A percentile compares a stretch with the other conserved stretches of the same genome.
Conservation (phyloP, 805 yeast genomes). For the Candida odintsovae region DNA sequence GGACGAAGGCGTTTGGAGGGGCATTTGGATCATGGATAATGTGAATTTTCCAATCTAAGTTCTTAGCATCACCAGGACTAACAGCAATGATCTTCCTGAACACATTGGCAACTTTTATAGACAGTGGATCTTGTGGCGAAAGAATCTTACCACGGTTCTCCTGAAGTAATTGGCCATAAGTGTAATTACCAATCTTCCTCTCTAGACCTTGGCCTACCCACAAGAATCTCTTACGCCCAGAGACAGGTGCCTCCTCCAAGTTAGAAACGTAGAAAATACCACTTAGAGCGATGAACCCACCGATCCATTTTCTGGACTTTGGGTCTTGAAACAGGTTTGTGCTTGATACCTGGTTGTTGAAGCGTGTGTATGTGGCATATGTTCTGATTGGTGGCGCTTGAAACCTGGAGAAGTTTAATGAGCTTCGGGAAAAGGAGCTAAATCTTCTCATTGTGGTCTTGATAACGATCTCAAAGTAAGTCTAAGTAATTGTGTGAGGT, state of each 20-base stretch:
- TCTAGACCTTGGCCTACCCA: conserved; percentile 68
- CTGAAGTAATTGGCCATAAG: conserved; percentile 53
- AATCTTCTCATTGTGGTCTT: neutral
- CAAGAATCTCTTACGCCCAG: conserved; percentile 66
- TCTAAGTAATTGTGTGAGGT: too few species aligned
- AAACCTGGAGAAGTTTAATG: neutral
- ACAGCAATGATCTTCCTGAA: conserved; percentile 61
- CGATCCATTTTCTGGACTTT: conserved; percentile 24
- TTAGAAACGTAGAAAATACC: conserved; percentile 41
- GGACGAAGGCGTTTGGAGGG: conserved; percentile 96
- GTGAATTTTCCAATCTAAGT: conserved; percentile 69
- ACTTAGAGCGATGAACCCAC: conserved; percentile 28
- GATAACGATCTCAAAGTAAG: too few species aligned
- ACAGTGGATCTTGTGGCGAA: conserved; percentile 58
- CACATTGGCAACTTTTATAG: conserved; percentile 48
- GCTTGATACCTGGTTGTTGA: conserved; percentile 20
- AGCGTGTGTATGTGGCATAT: conserved; percentile 36
- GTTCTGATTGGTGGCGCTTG: neutral
- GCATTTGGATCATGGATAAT: conserved; percentile 61
- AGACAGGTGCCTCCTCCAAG: conserved; percentile 76
- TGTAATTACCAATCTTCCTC: conserved; percentile 50
- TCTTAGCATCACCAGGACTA: conserved; percentile 34
- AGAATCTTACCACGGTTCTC: conserved; percentile 50
- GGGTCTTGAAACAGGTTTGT: conserved; percentile 21
- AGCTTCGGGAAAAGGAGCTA: neutral